phyloP scores from a whole-genome alignment of 2,329 filamentous ascomycete genomes.

The Chalara sp. region DNA sequence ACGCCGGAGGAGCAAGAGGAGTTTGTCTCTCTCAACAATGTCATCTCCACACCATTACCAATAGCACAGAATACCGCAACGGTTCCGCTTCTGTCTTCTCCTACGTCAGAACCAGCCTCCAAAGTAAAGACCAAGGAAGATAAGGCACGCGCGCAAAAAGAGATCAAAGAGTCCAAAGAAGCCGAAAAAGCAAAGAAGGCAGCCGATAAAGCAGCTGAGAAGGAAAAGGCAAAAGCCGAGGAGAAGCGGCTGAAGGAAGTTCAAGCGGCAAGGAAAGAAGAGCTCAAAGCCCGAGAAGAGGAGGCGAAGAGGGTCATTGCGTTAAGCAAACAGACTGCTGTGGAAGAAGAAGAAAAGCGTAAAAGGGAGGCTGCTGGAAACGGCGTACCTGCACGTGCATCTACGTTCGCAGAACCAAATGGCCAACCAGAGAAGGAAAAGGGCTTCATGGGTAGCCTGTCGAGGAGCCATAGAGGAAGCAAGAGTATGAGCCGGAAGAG shows the following conservation, averaged over 20 bases:
- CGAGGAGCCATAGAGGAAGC: slow-evolving; percentile 60
- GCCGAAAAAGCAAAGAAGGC: slow-evolving; percentile 35
- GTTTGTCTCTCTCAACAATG: slow-evolving; percentile 57
- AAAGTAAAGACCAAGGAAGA: slow-evolving; percentile 48
- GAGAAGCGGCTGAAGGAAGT: slow-evolving; percentile 33
- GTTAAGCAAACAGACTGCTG: slow-evolving; percentile 46
- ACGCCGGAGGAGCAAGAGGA: slow-evolving; percentile 43
- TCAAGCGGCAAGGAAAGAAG: slow-evolving; percentile 29
- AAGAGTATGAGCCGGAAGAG: slow-evolving; percentile 75
- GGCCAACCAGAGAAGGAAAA: slow-evolving; percentile 19
- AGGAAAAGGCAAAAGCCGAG: slow-evolving; percentile 35
- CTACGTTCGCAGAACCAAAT: not conserved
- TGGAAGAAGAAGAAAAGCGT: slow-evolving; percentile 52
- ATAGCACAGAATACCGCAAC: slow-evolving; percentile 8
- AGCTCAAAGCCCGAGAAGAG: slow-evolving; percentile 40
- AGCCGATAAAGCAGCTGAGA: slow-evolving; percentile 35
- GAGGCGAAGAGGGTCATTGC: slow-evolving; percentile 53
- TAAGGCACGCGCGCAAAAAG: slow-evolving; percentile 60
- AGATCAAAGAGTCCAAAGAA: slow-evolving; percentile 42
- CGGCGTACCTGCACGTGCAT: not conserved
- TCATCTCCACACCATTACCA: slow-evolving; percentile 52
- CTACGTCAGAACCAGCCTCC: slow-evolving; percentile 22
- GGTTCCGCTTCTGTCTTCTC: not conserved
- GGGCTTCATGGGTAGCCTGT: slow-evolving; percentile 26
- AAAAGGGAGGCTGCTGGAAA: slow-evolving; percentile 28